phyloP scores from a whole-genome alignment of 495 filamentous ascomycete species.

The Mycothermus thermophilus region DNA sequence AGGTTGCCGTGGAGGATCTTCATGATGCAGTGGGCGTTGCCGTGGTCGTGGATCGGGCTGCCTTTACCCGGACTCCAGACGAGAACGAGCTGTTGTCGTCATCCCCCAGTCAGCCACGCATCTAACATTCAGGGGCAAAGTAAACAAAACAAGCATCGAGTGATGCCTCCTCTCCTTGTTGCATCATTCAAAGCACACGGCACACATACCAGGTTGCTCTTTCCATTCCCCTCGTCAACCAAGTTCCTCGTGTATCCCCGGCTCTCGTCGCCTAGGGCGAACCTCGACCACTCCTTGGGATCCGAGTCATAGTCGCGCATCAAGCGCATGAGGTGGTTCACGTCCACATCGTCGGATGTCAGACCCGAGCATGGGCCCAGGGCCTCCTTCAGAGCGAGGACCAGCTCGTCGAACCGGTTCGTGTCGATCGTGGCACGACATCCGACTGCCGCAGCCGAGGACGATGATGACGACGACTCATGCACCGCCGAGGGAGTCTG shows the following conservation, averaged over 20 bases:
- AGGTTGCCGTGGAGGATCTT: conserved; percentile 62
- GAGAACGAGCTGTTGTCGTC: conserved; percentile 52
- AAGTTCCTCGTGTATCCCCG: conserved; percentile 74
- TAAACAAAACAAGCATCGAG: conserved; percentile 2
- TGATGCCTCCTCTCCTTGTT: too few species aligned
- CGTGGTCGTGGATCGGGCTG: conserved; percentile 78
- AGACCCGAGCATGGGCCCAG: conserved; percentile 70
- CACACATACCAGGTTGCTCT: conserved; percentile 66
- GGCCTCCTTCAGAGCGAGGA: conserved; percentile 52
- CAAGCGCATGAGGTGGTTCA: conserved; percentile 46
- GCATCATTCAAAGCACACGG: too few species aligned
- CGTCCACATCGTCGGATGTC: conserved; percentile 64
- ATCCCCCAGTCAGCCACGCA: too few species aligned
- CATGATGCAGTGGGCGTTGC: conserved; percentile 64
- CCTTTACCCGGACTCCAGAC: conserved; percentile 89
- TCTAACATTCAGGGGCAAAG: conserved; percentile 6
- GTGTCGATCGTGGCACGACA: conserved; percentile 3
- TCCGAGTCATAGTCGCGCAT: conserved; percentile 61
- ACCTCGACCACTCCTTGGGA: conserved; percentile 54
- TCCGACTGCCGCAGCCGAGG: too few species aligned
- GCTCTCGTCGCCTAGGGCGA: conserved; percentile 50
- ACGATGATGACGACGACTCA: conserved; percentile 2
- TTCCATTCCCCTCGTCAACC: conserved; percentile 82
- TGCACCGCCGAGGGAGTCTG: conserved; percentile 3
- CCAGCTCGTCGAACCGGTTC: conserved; percentile 56